phyloP scores from a whole-genome alignment of 495 filamentous ascomycete genomes.

The Mycothermus thermophilus region DNA sequence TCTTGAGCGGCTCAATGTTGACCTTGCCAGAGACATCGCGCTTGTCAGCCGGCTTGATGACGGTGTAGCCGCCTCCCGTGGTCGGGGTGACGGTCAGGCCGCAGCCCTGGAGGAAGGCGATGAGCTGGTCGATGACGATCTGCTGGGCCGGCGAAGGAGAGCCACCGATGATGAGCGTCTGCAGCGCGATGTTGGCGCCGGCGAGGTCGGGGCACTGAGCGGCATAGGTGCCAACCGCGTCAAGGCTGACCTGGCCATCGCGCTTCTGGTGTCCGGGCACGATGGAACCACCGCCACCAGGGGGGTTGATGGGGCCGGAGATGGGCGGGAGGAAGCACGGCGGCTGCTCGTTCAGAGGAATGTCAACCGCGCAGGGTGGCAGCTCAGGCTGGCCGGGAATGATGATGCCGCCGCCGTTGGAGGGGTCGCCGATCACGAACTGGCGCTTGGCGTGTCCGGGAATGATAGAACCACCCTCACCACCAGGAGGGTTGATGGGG shows the following conservation, averaged over 20 bases:
- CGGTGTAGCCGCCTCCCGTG: constrained; percentile 24
- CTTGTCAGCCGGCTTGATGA: constrained; percentile 21
- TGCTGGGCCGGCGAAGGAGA: constrained; percentile 15
- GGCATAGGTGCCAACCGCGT: constrained; percentile 6
- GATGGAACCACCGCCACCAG: no score
- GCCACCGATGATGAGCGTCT: constrained; percentile 13
- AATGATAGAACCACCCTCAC: no score
- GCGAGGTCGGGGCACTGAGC: constrained; percentile 10
- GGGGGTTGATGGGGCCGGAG: constrained; percentile 1
- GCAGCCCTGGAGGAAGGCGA: constrained; percentile 24
- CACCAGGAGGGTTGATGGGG: constrained; percentile 13
- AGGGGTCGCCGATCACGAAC: constrained; percentile 8
- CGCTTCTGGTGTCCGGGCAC: no score
- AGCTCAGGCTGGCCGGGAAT: constrained; percentile 1
- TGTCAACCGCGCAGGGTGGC: constrained; percentile 3
- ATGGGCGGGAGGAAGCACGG: constrained; percentile 17
- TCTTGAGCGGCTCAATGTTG: constrained; percentile 10
- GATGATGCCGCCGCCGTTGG: constrained; percentile 1
- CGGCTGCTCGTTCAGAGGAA: constrained; percentile 6
- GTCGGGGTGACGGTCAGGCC: constrained; percentile 25
- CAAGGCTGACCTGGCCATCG: no score
- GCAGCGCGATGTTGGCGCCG: constrained; percentile 10
- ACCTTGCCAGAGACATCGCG: constrained; percentile 5
- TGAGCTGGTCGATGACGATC: constrained; percentile 14
- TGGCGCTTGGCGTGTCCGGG: constrained; percentile 24